Evolutionary conservation across 345 rosid genomes (phyloP), one percentile per base, ranked within the genome.

Genomic region (Eucalyptus pauciflora): DNA sequence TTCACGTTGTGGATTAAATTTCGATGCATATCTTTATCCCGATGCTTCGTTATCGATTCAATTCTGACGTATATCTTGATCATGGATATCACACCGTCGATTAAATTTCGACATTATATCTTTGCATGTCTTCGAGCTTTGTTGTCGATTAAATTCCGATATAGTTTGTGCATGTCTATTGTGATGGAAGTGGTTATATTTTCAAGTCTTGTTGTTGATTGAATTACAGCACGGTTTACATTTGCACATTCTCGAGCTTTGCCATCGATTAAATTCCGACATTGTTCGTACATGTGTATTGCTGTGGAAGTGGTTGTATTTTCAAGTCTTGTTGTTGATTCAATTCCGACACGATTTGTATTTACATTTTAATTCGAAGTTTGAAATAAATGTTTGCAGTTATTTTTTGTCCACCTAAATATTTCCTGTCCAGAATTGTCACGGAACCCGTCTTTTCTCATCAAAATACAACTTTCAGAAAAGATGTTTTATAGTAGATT

Each of bases 41-140:
- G 0, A 51, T 51, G 9, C 1, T 52, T 52, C 0, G 4, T 17
- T 7, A 4, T 52, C 3, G 1, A 18, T 52, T 0, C 56, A 52
- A 52, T 52, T 52, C 0, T 7, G n/a, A 0, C 0, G 4, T 52
- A 52, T 52, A 7, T 52, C 58, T 52, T 10, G 0, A 52, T 52
- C 1, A 0, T 18, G 58, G 0, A 52, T 18, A 52, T 52, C 2
- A 0, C 24, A 18, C 4, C 0, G 0, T 52, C 8, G 0, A 52
- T 52, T 0, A 52, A 7, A 18, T 52, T 52, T 52, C 2, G 0
- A 52, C 2, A 7, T 18, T 52, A 52, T 4, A 7, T 52, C 10
- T 52, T 52, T 18, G 0, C 56, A 52, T 9, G 2, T 51, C 17
- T 4, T 51, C 7, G 3, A 50, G 17, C 51, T 50, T 15, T 50